Percentiles rank a stretch among this genome's conserved stretches.
These are phyloP conservation scores for Globisporangium irregulare DNA, from an alignment of 352 stramenopile species.

Conservation along the genomic window DNA sequence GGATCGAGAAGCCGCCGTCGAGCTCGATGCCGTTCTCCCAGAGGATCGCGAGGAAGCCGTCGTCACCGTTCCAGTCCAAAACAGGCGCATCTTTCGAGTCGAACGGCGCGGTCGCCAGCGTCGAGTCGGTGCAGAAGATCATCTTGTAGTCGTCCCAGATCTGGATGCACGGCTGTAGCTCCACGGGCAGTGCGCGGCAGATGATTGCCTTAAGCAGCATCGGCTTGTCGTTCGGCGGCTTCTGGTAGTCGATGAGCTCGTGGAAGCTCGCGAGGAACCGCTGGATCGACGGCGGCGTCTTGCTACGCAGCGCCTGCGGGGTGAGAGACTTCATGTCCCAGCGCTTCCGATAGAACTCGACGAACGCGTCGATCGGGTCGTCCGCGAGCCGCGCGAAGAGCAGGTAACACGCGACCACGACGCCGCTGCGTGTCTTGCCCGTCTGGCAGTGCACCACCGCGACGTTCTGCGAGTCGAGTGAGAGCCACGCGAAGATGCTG, in stretches of 20 bases:
- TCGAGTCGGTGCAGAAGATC: slow-evolving; percentile 56
- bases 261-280: slow-evolving; percentile 72
- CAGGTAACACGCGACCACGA: slow-evolving; percentile 93
- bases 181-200: slow-evolving; percentile 65
- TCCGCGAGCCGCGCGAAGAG: slow-evolving; percentile 78
- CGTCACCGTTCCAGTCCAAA: slow-evolving; percentile 77
- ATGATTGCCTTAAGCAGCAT: slow-evolving; percentile 80
- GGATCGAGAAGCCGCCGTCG: slow-evolving; percentile 78
- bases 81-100: slow-evolving; percentile 33
- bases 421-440: slow-evolving; percentile 91
- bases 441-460: slow-evolving; percentile 89
- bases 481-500: slow-evolving; percentile 89
- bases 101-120: not conserved
- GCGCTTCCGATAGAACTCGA: slow-evolving; percentile 87
- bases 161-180: slow-evolving; percentile 73
- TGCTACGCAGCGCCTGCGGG: slow-evolving; percentile 47
- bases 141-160: slow-evolving; percentile 81
- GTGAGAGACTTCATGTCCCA: slow-evolving; percentile 77
- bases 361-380: slow-evolving; percentile 84
- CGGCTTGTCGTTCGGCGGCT: slow-evolving; percentile 56
- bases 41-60: slow-evolving; percentile 74
- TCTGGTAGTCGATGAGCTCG: slow-evolving; percentile 45
- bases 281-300: slow-evolving; percentile 77
- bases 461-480: slow-evolving; percentile 75
- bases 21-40: slow-evolving; percentile 78